Evolutionary conservation across 2,329 filamentous ascomycete genomes (phyloP), one percentile per base, ranked within the genome.

Genomic region (Colletotrichum eleusines): DNA sequence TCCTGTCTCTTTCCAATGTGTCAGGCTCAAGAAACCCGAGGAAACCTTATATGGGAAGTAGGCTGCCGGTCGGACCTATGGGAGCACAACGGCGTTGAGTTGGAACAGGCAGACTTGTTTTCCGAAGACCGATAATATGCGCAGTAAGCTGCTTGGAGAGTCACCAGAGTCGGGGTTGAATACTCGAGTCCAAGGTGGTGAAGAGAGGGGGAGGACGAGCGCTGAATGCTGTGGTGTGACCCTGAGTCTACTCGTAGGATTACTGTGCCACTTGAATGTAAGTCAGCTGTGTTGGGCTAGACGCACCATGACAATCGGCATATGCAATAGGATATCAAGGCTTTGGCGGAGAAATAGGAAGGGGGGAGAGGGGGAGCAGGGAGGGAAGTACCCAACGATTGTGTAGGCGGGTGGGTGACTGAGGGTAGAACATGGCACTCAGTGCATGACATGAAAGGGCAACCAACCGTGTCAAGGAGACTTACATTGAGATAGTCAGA

Each of bases 401-500:
- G 51, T 35, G n/a, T 51, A 42, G 50, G 28, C 50, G 42, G 42
- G 35, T 35, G 42, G 42, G 35, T 35, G 42, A 58, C 12, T 51
- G 40, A 28, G n/a, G n/a, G n/a, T 33, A 28, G 33, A 42, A 18
- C 18, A n/a, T 23, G 26, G 14, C n/a, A 40, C 12, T 16, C 20
- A 6, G n/a, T 35, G 28, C 38, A 31, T 63, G 59, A 50, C 38
- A 68, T 58, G 60, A 64, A 58, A 68, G 51, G 42, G 35, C n/a
- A 51, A 51, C 60, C 51, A 31, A 50, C 44, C 20, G n/a, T 51
- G n/a, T 57, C 26, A 33, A 44, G 26, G 14, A 54, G 33, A 58
- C 60, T 58, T 68, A 61, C 66, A 46, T 64, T 35, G 44, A 58
- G 44, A 68, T 65, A 40, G 35, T 53, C 44, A 64, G 51, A 64